phyloP scores from a whole-genome alignment of 2,329 filamentous ascomycete species.

The Cercospora brassicicola region DNA sequence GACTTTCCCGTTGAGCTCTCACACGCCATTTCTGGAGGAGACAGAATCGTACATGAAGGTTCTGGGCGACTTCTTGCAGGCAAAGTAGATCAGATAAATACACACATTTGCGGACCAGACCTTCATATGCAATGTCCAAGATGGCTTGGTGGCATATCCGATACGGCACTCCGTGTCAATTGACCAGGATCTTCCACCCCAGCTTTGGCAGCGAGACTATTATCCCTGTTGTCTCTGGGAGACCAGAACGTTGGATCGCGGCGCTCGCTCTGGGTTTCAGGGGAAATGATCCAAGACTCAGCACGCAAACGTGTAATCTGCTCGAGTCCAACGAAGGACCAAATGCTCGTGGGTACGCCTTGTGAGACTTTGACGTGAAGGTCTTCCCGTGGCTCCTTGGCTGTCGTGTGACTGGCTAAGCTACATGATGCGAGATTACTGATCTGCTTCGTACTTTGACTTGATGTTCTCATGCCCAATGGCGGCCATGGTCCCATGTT shows the following conservation, averaged over 20 bases:
- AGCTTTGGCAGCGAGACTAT: not conserved
- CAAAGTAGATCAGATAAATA: not conserved
- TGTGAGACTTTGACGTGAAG: no score
- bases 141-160: not conserved
- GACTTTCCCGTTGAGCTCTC: slow-evolving; percentile 38
- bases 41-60: slow-evolving; percentile 41
- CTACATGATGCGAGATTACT: not conserved
- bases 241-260: not conserved
- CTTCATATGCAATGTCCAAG: not conserved
- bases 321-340: not conserved
- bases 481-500: not conserved
- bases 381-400: no score
- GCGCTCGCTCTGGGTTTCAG: not conserved
- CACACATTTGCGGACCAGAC: not conserved
- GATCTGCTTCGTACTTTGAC: not conserved
- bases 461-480: not conserved
- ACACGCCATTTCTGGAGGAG: slow-evolving; percentile 44
- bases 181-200: not conserved
- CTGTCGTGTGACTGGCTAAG: not conserved
- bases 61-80: slow-evolving; percentile 23
- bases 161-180: not conserved
- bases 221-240: not conserved
- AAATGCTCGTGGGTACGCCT: not conserved
- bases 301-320: not conserved
- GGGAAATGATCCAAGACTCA: not conserved